Base-by-base conservation (phyloP, 2,329 filamentous ascomycete species). In the Epichloe typhina region DNA sequence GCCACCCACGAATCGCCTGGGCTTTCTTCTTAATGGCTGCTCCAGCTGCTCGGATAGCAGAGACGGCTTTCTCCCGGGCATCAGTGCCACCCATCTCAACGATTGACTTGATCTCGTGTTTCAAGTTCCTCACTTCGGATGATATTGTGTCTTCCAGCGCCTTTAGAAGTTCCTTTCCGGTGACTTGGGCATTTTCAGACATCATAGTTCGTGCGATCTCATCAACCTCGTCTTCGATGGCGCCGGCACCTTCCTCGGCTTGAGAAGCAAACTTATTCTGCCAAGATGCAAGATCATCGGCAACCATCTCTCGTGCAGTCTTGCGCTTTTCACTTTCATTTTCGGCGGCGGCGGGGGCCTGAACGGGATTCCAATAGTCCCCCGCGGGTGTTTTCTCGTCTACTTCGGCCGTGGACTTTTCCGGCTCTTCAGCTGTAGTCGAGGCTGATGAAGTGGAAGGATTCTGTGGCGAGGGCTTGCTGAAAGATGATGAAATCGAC, bases 221-320 rank as follows among this genome's bases (percentile, higher is more conserved):
- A 37, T 76, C 71, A 17, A 84, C 69, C 37, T 82, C 77, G 4
- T 80, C 75, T 36, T 91, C 85, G 54, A 97, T 88, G 55, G 93
- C 78, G 19, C 64, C 62, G 4, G 77, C 77, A 5, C 89, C 90
- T 63, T 94, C 89, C 53, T 94, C 86, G 7, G 88, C 88, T 9
- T 89, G 89, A 53, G 83, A 80, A 31, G 86, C 78, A 63, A 95
- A 96, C 61, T 95, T 94, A 54, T 80, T 80, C 66, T 96, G 86
- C 91, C 93, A 98, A 51, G 77, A 76, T 57, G 80, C 77, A 13
- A 98, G 76, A 63, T 98, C 93, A 43, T 84, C 77, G 2, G 82
- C 75, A 41, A 97, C 86, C 55, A 78, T 79, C 59, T 83, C 77
- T 43, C 80, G 79, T 2, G 77, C 77, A 4, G 73, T 76, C 50